Percentiles rank a stretch among this genome's conserved stretches.
Evolutionary conservation across 2,329 filamentous ascomycete species (phyloP).

Genomic region (Paradendryphiella salina): DNA sequence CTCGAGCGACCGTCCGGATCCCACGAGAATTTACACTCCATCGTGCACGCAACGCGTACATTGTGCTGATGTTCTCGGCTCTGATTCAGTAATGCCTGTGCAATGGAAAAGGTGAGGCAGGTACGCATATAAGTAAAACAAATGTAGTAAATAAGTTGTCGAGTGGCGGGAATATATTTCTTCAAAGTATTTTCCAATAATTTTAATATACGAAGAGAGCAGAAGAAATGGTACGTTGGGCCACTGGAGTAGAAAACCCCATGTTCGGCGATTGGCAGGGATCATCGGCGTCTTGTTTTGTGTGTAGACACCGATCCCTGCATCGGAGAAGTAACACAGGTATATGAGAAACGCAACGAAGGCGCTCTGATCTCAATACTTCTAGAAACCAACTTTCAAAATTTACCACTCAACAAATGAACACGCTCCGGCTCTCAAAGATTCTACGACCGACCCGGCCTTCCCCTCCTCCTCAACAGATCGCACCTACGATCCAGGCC

Average conservation of each 20-base stretch:
- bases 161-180: too few relatives aligned
- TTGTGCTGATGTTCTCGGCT: too few relatives aligned
- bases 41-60: too few relatives aligned
- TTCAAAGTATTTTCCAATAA: too few relatives aligned
- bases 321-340: not conserved
- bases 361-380: not conserved
- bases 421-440: not conserved
- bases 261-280: constrained; percentile 1
- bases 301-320: not conserved
- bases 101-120: too few relatives aligned
- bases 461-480: not conserved
- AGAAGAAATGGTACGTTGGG: too few relatives aligned
- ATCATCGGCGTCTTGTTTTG: not conserved
- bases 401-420: not conserved
- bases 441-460: not conserved
- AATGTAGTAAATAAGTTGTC: too few relatives aligned
- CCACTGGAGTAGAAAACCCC: not conserved
- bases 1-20: too few relatives aligned
- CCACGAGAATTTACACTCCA: too few relatives aligned
- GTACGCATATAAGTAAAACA: too few relatives aligned
- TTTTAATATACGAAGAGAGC: too few relatives aligned
- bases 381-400: not conserved
- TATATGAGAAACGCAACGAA: not conserved
- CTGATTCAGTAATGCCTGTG: too few relatives aligned
- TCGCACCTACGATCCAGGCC: not conserved